phyloP scores from a whole-genome alignment of 805 yeast genomes.

The Lipomyces yamadae region DNA sequence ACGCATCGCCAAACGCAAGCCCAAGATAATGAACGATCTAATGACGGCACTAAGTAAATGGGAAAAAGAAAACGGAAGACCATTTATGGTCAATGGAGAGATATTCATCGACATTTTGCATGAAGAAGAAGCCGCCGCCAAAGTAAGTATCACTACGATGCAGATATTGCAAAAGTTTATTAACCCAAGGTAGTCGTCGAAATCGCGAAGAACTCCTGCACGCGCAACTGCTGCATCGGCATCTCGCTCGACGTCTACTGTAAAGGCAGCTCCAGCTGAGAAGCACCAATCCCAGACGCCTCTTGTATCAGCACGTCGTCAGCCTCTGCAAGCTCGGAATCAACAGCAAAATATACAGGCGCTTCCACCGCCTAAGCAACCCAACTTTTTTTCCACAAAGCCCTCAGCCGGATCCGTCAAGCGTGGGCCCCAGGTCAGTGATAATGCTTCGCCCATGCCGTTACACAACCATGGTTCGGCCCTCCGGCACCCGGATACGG shows the following conservation, averaged over 20 bases:
- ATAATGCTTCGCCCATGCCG: constrained; percentile 16
- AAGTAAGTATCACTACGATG: background rate
- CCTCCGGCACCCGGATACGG: constrained; percentile 6
- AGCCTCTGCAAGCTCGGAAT: constrained; percentile 19
- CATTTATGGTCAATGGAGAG: constrained; percentile 53
- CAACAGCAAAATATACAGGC: constrained; percentile 9
- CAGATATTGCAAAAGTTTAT: background rate
- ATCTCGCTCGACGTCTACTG: background rate
- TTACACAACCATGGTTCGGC: background rate
- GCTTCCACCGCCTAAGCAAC: constrained; percentile 28
- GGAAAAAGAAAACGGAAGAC: constrained; percentile 47
- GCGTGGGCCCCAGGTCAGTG: constrained; percentile 3
- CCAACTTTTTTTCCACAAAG: constrained; percentile 25
- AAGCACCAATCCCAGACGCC: constrained; percentile 19
- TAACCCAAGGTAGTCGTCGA: background rate
- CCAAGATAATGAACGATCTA: constrained; percentile 61
- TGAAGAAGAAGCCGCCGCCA: constrained; percentile 38
- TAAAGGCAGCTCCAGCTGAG: background rate
- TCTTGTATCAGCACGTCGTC: constrained; percentile 14
- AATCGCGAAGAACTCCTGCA: constrained; percentile 29
- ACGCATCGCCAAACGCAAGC: constrained; percentile 67
- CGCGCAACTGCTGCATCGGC: constrained; percentile 14
- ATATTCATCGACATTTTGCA: constrained; percentile 52
- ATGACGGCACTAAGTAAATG: constrained; percentile 55
- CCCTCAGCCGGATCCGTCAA: constrained; percentile 6